Evolutionary conservation across 148 eudicot genomes (phyloP), one percentile per base, ranked within the genome.

Genomic region (Rhododendron griersonianum): DNA sequence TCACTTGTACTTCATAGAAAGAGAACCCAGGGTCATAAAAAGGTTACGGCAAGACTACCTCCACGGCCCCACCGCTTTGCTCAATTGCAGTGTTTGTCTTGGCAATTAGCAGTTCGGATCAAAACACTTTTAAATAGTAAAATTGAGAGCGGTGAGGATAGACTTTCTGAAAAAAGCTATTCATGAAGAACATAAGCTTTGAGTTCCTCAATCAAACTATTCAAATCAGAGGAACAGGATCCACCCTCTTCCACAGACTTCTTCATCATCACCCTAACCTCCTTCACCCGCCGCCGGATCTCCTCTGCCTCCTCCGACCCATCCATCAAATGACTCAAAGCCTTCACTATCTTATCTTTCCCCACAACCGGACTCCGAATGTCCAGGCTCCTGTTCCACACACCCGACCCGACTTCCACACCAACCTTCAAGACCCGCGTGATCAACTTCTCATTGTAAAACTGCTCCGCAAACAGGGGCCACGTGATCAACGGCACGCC

Each of bases 191-290:
- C 85, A 18, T 35, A 33, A 16, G 74, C 80, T n/a, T 80, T 83
- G 61, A 86, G 21, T 4, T 86, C 86, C 11, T 69, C 65, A 19
- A 86, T 88, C 84, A 88, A 39, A 41, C 44, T 76, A 25, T 44
- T 18, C 18, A 88, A 69, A 83, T 88, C 73, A 37, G 53, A 11
- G 48, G 39, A 83, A 37, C 84, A 81, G 6, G 88, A 88, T 21
- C 90, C 88, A 19, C 88, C 86, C 69, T 83, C 86, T 39, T 53
- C 86, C 77, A 33, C 84, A 0, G 90, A 85, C 28, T 18, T 55
- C 44, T 78, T 83, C 23, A 85, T 63, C 76, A 83, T 77, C 81
- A 30, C 48, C 61, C 84, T 59, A 47, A 78, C 41, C 84, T 86
- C 78, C 77, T 78, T 71, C 35, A 74, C 88, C 51, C 59, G 85